phyloP scores from a whole-genome alignment of 2,329 filamentous ascomycete genomes.

The Parafenestella ontariensis region DNA sequence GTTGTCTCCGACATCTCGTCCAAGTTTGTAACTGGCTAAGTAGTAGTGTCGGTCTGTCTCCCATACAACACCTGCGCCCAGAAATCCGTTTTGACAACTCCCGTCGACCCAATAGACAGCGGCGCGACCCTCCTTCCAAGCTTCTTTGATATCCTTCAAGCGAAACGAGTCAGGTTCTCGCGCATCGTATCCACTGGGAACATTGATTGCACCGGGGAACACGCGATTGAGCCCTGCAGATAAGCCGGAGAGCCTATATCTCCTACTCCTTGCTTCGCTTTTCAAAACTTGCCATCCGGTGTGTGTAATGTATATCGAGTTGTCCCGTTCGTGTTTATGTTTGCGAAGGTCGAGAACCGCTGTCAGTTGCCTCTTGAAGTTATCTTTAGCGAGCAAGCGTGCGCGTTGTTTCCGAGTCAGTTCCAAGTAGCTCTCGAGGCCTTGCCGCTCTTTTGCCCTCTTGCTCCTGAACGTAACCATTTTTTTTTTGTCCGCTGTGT shows the following conservation, averaged over 20 bases:
- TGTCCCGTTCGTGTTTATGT: too few species aligned
- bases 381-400: neutral
- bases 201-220: neutral
- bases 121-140: neutral
- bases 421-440: neutral
- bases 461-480: neutral
- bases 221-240: neutral
- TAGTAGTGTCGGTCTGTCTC: neutral
- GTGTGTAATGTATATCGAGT: neutral
- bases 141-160: neutral
- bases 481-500: neutral
- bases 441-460: neutral
- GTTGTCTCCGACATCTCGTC: neutral
- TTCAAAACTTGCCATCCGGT: too few species aligned
- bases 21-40: neutral
- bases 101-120: constrained; percentile 11
- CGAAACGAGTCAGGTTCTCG: neutral
- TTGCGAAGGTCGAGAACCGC: too few species aligned
- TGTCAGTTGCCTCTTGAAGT: neutral
- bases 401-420: too few species aligned
- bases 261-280: neutral
- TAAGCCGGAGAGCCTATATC: neutral
- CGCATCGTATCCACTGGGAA: neutral
- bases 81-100: neutral
- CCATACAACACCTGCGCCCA: constrained; percentile 12